Base-by-base conservation (phyloP, 805 yeast species). In the Clavispora vitiphila region DNA sequence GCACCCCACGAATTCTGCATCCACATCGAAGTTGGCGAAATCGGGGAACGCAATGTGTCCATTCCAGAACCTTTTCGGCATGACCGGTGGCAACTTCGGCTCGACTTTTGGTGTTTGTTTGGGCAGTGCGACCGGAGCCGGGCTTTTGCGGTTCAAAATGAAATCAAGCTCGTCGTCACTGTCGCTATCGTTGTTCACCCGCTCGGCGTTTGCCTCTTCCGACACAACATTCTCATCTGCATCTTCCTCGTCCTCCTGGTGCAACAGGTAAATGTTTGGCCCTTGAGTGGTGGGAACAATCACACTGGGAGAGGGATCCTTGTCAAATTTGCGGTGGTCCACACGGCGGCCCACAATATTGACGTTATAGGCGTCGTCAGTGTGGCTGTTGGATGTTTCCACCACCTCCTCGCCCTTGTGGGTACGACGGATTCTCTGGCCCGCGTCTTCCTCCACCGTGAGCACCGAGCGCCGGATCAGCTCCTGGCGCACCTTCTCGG, bases 351-450 rank as follows among this genome's bases (percentile, higher is more conserved):
- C 55, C 7, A 62, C 54, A 20, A 68, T 55, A 38, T 49, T 50
- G 15, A 51, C 53, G 35, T 62, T 64, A 25, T 53, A 51, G 18
- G 55, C 61, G 14, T 59, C 61, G 12, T 47, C 47, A n/a, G 44
- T 42, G 23, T 54, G 50, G 35, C 60, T 60, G 38, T 58, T 55
- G 26, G 56, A 50, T 23, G 51, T 51, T 42, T 84, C 95, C 5
- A 86, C 72, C n/a, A 85, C 60, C 55, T 85, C 90, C 47, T 89
- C 96, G 20, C 96, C 96, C 59, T 84, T 86, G 58, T 88, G 96
- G 3, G 96, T 86, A 53, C 88, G 73, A 50, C 87, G 72, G 49
- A 86, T 78, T 35, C 81, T 73, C 14, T 88, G 88, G 22, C 64
- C 57, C 24, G 71, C 78, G 23, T 54, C 60, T 30, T 69, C 74